phyloP scores from a whole-genome alignment of 495 filamentous ascomycete species.

The Aspergillus bertholletiae region DNA sequence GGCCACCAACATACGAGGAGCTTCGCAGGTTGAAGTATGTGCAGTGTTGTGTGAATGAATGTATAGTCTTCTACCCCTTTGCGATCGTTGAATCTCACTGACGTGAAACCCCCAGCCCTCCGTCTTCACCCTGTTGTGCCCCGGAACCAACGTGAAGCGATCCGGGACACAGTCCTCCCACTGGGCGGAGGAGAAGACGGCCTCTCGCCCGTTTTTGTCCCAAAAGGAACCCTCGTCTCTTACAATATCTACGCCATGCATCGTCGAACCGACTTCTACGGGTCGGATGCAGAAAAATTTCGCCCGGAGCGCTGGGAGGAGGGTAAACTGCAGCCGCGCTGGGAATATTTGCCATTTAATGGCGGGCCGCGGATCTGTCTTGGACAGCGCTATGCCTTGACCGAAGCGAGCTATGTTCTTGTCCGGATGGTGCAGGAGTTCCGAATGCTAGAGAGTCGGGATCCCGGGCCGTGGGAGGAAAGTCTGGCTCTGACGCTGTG shows the following conservation, averaged over 20 bases:
- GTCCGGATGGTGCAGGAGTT: slow-evolving; percentile 32
- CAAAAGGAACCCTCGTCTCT: slow-evolving; percentile 27
- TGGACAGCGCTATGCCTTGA: slow-evolving; percentile 52
- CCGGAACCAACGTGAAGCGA: slow-evolving; percentile 43
- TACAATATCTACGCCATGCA: slow-evolving; percentile 29
- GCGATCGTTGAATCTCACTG: neutral
- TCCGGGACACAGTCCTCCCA: slow-evolving; percentile 47
- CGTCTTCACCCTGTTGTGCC: slow-evolving; percentile 53
- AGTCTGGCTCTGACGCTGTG: slow-evolving; percentile 13
- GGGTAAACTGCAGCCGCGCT: slow-evolving; percentile 36
- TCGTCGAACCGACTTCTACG: slow-evolving; percentile 29
- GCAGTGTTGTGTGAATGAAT: slow-evolving; percentile 41
- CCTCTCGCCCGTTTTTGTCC: slow-evolving; percentile 40
- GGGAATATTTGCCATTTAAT: slow-evolving; percentile 62
- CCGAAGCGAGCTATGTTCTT: slow-evolving; percentile 51
- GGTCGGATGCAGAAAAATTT: slow-evolving; percentile 32
- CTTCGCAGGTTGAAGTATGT: slow-evolving; percentile 34
- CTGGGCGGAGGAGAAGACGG: slow-evolving; percentile 47
- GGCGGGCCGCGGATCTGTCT: slow-evolving; percentile 59
- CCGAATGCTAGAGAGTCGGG: slow-evolving; percentile 19
- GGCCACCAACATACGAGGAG: slow-evolving; percentile 27
- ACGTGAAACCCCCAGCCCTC: slow-evolving; percentile 17
- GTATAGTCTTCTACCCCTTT: slow-evolving; percentile 11
- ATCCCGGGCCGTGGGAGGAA: slow-evolving; percentile 16
- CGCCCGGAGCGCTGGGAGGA: slow-evolving; percentile 31